Evolutionary conservation across 2,329 filamentous ascomycete genomes (phyloP), one percentile per base, ranked within the genome.

Genomic region (Colletotrichum melonis): DNA sequence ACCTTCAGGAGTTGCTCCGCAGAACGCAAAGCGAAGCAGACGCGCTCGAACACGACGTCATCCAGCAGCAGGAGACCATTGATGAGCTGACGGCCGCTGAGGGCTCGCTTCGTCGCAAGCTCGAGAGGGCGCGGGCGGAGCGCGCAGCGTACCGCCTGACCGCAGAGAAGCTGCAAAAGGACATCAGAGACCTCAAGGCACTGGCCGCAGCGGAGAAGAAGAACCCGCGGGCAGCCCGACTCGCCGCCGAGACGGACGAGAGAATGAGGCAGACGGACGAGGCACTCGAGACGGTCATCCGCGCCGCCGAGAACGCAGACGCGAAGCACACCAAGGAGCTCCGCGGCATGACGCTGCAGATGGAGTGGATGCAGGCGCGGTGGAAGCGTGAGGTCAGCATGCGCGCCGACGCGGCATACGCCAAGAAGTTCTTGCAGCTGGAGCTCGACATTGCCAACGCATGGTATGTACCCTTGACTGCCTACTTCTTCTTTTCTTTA

Each of bases 331-430:
- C 88, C 78, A 92, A 92, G 81, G 94, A 97, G 84, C 86, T 98
- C 66, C 91, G 92, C 76, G 96, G 96, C 22, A 88, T 98, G 80
- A 90, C 91, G 66, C 93, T 97, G 84, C 95, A 98, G 84, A 96
- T 98, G 81, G 90, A 95, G 78, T 98, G 94, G 91, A 91, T 98
- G 81, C 91, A 95, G 78, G 94, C 94, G 2, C 91, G 93, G 65
- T 94, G 93, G 85, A 89, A 91, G 80, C 90, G 97, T 38, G 96
- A 98, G 83, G 91, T 94, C 77, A 90, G 89, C 63, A 92, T 98
- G 83, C 90, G 97, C 55, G 88, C 89, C 75, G 94, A 95, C 78
- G 90, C 96, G 38, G 94, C 93, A 9, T 97, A 93, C 84, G 94
- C 94, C 75, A 99, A 99, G 88, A 91, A 89, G 76, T 95, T 94